phyloP scores from a whole-genome alignment of 139 green algal species.

The Chlamydomonas asymmetrica region DNA sequence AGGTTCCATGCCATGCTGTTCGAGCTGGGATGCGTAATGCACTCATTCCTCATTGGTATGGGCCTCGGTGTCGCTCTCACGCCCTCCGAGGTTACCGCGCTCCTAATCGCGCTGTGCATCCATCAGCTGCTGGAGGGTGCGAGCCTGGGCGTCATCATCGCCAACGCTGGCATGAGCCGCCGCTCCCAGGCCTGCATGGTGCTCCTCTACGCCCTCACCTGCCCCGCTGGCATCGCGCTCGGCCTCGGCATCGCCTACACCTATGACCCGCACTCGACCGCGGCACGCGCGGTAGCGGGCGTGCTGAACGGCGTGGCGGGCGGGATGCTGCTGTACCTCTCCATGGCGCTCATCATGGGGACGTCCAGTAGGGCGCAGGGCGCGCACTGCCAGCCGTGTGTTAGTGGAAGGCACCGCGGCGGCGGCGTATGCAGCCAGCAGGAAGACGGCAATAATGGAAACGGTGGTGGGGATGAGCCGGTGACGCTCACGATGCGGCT shows the following conservation, averaged over 20 bases:
- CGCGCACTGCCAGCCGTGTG: no score
- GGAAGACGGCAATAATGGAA: no score
- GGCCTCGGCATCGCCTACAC: constrained; percentile 16
- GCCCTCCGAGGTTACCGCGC: no score
- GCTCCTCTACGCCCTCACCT: constrained; percentile 9
- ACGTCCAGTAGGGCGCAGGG: neutral
- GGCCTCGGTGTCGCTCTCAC: constrained; percentile 8
- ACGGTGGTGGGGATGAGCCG: neutral
- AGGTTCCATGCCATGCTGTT: no score
- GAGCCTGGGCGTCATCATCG: neutral
- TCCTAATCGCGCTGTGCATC: neutral
- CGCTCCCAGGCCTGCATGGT: neutral
- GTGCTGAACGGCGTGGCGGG: constrained; percentile 12
- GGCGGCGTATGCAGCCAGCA: no score
- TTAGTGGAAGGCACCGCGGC: no score
- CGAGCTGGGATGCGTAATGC: constrained; percentile 53
- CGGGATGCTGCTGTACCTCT: constrained; percentile 21
- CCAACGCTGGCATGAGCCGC: neutral
- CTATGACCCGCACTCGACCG: neutral
- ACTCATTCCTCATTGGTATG: constrained; percentile 45
- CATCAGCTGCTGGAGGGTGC: constrained; percentile 16
- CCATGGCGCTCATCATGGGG: neutral
- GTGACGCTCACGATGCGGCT: neutral
- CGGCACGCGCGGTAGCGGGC: constrained; percentile 13
- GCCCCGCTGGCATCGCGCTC: constrained; percentile 17